A percentile compares a stretch with the other conserved stretches of the same genome.
These are phyloP conservation scores for Letharia lupina DNA, from an alignment of 495 filamentous ascomycete genomes.

Conservation along the genomic window DNA sequence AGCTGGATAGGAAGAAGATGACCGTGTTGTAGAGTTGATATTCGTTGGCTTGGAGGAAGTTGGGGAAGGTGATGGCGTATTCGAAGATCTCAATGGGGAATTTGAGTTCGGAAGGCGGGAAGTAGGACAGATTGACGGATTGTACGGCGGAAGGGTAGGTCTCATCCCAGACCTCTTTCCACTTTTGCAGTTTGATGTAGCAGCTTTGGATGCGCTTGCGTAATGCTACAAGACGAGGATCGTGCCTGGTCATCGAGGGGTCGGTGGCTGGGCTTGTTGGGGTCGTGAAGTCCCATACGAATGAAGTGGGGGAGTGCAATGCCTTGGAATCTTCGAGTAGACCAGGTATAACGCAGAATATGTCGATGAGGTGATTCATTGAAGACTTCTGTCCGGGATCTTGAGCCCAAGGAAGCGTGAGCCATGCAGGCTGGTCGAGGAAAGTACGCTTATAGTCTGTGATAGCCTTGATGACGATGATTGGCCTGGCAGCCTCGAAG, in stretches of 20 bases:
- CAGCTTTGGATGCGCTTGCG: neutral
- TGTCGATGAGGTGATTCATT: constrained; percentile 6
- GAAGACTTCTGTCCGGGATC: constrained; percentile 6
- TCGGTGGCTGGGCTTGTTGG: neutral
- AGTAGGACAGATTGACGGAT: neutral
- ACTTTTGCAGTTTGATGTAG: constrained; percentile 1
- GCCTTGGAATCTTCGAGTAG: constrained; percentile 5
- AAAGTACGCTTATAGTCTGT: constrained; percentile 11
- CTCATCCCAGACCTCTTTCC: constrained; percentile 9
- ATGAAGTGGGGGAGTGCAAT: neutral
- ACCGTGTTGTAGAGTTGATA: constrained; percentile 13
- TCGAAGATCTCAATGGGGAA: constrained; percentile 8
- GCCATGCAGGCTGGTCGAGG: constrained; percentile 10
- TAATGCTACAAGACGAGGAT: neutral
- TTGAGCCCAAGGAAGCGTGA: constrained; percentile 8
- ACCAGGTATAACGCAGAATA: constrained; percentile 12
- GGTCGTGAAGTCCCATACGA: neutral
- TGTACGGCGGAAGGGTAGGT: neutral
- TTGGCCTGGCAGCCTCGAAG: constrained; percentile 12
- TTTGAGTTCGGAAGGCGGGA: neutral
- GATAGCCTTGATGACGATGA: constrained; percentile 15
- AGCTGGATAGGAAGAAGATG: constrained; percentile 3
- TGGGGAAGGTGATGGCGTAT: constrained; percentile 5
- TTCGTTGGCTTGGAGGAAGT: constrained; percentile 3
- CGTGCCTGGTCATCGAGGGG: neutral